Percentiles rank a stretch among this genome's conserved stretches.
phyloP scores from a whole-genome alignment of 2,329 filamentous ascomycete species.

The Polytolypa hystricis region DNA sequence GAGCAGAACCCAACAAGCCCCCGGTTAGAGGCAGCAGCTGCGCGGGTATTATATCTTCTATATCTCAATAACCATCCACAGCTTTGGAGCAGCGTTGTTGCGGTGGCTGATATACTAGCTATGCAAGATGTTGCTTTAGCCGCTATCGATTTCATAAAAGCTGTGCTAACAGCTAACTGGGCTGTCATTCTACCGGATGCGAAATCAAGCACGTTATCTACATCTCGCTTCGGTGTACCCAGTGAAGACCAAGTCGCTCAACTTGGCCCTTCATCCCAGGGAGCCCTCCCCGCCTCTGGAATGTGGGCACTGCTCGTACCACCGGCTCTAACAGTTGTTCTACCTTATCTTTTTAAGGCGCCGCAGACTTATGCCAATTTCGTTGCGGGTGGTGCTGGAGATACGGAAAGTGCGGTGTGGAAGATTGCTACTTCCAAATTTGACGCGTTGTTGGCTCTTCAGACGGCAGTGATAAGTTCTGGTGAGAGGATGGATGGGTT shows the following conservation, averaged over 20 bases:
- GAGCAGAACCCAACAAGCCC: conserved; percentile 28
- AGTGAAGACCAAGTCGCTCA: conserved; percentile 29
- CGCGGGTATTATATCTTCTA: conserved; percentile 44
- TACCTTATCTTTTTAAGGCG: conserved; percentile 48
- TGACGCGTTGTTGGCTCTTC: conserved; percentile 43
- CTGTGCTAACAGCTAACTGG: conserved; percentile 47
- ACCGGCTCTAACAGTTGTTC: conserved; percentile 37
- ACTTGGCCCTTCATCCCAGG: conserved; percentile 24
- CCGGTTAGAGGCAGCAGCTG: conserved; percentile 40
- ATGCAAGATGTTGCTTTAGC: conserved; percentile 47
- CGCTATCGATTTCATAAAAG: conserved; percentile 41
- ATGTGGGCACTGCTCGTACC: conserved; percentile 43
- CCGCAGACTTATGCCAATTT: conserved; percentile 47
- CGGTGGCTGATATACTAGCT: conserved; percentile 45
- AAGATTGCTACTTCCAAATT: conserved; percentile 48
- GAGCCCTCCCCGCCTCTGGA: conserved; percentile 33
- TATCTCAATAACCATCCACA: conserved; percentile 41
- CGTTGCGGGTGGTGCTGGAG: conserved; percentile 45
- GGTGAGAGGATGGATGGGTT: conserved; percentile 23
- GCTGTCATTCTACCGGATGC: conserved; percentile 23
- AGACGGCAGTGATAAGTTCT: conserved; percentile 31
- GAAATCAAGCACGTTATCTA: conserved; percentile 13
- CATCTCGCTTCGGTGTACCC: conserved; percentile 27
- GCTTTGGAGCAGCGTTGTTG: conserved; percentile 43
- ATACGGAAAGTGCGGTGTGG: conserved; percentile 47